Evolutionary conservation across 257 asterid genomes (phyloP), one percentile per base, ranked within the genome.

Genomic region (Galeopsis tetrahit): DNA sequence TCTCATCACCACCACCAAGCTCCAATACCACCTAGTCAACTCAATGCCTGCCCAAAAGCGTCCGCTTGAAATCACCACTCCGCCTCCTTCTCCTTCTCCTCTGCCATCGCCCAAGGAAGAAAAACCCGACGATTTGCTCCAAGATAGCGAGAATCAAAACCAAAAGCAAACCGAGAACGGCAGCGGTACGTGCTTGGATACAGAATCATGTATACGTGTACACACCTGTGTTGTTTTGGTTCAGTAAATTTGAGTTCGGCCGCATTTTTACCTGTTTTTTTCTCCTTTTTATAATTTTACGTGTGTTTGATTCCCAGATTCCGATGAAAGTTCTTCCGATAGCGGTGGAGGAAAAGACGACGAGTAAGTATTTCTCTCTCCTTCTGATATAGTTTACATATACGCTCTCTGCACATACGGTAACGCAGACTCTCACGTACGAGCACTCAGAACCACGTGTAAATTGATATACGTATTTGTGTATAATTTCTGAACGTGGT

Each of bases 1-100:
- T 13, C 15, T 42, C 64, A 13, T 34, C 42, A 2, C 42, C 17
- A 11, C 42, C 21, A 8, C 65, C 75, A 32, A 82, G 85, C 83
- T 86, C 81, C 73, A 10, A 63, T 79, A 10, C 72, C 72, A 53
- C 80, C 76, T 82, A 81, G 75, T 44, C 79, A 34, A 72, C 75
- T 77, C 81, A 86, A 89, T 91, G 97, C 96, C 96, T 61, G 85
- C 89, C 0, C 91, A 84, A 43, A 92, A 87, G 86, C 95, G 89
- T 14, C 69, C 85, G 32, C 79, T 78, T 76, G 88, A 84, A 38
- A 71, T 81, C 68, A 6, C 82, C 36, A 51, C 83, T 70, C 79
- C 90, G n/a, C 87, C 95, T 34, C 78, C 88, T 71, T 70, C 80
- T n/a, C 84, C 85, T 40, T 70, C 80, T 15, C 84, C 85, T 40